phyloP scores from a whole-genome alignment of 176 grass and related monocot genomes.

The Phoenix dactylifera region DNA sequence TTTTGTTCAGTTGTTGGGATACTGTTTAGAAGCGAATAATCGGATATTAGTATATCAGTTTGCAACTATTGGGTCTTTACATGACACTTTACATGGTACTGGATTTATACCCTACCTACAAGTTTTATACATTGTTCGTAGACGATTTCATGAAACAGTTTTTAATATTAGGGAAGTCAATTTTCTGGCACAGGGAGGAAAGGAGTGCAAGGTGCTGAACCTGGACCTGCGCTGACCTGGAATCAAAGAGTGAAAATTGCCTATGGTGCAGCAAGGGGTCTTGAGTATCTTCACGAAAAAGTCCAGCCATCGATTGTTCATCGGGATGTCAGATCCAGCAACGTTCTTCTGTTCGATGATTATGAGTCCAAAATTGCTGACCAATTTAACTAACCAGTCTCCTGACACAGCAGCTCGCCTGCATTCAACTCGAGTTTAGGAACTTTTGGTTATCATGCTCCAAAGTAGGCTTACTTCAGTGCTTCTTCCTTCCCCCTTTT shows the following conservation, averaged over 20 bases:
- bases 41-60: conserved; percentile 73
- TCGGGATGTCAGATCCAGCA: conserved; percentile 90
- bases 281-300: conserved; percentile 82
- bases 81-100: conserved; percentile 76
- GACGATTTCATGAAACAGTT: no score
- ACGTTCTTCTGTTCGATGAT: conserved; percentile 78
- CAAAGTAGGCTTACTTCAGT: conserved; percentile 36
- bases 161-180: no score
- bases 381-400: conserved; percentile 86
- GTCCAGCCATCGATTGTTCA: conserved; percentile 64
- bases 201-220: conserved; percentile 62
- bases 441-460: conserved; percentile 95
- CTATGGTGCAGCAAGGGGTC: conserved; percentile 64
- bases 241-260: conserved; percentile 60
- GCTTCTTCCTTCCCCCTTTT: background rate
- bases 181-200: conserved; percentile 61
- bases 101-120: no score
- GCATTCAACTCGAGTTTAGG: conserved; percentile 96
- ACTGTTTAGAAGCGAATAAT: conserved; percentile 82
- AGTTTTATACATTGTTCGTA: no score
- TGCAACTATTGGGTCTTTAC: conserved; percentile 71
- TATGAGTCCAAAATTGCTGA: conserved; percentile 70
- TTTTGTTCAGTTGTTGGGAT: conserved; percentile 69
- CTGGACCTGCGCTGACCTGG: conserved; percentile 62
- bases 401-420: conserved; percentile 75